Evolutionary conservation across 371 early-diverging fungal genomes (phyloP).

Genomic region (Apophysomyces sp.): DNA sequence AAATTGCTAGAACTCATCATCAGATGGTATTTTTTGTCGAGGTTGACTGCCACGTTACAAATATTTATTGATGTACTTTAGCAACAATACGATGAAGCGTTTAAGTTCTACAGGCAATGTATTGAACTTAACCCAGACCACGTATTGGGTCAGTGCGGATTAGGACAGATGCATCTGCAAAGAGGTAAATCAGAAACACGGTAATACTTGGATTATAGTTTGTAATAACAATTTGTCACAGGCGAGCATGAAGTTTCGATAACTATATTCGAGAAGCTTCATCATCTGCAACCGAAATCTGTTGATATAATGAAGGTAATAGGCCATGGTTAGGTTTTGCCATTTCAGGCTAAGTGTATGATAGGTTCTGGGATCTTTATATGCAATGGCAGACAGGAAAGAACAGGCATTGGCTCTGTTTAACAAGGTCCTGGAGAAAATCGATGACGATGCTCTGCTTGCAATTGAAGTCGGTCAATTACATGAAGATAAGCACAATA

Average conservation of each 20-base stretch:
- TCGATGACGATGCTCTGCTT: slow-evolving; percentile 55
- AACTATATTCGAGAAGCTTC: slow-evolving; percentile 72
- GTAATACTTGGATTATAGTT: not conserved
- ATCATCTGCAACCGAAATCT: slow-evolving; percentile 60
- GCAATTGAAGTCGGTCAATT: slow-evolving; percentile 64
- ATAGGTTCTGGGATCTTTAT: slow-evolving; percentile 59
- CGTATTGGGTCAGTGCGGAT: slow-evolving; percentile 69
- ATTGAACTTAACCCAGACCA: slow-evolving; percentile 69
- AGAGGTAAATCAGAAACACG: slow-evolving; percentile 24
- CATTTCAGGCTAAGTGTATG: not conserved
- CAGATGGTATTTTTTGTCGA: slow-evolving; percentile 26
- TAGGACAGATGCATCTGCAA: slow-evolving; percentile 72
- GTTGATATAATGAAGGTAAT: slow-evolving; percentile 63
- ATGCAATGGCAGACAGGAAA: slow-evolving; percentile 65
- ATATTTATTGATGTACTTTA: slow-evolving; percentile 4
- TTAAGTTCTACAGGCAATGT: slow-evolving; percentile 68
- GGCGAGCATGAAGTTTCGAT: slow-evolving; percentile 58
- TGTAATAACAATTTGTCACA: slow-evolving; percentile 14
- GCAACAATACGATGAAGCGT: slow-evolving; percentile 70
- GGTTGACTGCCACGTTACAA: not conserved
- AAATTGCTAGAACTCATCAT: slow-evolving; percentile 60
- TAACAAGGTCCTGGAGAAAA: slow-evolving; percentile 53
- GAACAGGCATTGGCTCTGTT: slow-evolving; percentile 64
- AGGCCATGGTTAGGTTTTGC: not conserved
- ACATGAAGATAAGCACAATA: slow-evolving; percentile 56